phyloP scores from a whole-genome alignment of 108 stramenopile genomes.

The Pseudonitzschia pungens region DNA sequence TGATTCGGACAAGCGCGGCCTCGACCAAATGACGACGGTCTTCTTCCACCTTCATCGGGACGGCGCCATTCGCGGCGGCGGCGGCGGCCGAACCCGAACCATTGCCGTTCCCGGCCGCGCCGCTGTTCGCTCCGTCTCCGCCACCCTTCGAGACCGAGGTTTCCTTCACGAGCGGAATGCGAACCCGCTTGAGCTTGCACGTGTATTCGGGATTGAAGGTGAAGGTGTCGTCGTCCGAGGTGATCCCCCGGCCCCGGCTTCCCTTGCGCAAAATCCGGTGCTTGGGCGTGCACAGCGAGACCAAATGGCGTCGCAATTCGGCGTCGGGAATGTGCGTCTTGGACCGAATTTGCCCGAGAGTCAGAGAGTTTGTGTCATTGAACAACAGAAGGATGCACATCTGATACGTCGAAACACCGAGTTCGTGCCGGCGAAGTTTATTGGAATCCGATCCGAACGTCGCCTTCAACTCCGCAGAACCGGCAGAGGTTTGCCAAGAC shows the following conservation, averaged over 20 bases:
- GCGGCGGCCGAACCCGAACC: constrained; percentile 33
- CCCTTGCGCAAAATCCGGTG: constrained; percentile 90
- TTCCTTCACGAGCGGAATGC: constrained; percentile 92
- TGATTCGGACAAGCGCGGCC: constrained; percentile 95
- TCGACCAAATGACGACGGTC: constrained; percentile 92
- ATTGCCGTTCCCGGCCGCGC: constrained; percentile 20
- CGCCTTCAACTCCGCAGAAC: constrained; percentile 88
- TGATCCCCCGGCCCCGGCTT: constrained; percentile 90
- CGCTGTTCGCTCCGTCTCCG: constrained; percentile 22
- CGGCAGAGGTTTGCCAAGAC: constrained; percentile 93
- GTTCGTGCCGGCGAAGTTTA: constrained; percentile 80
- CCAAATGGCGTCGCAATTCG: constrained; percentile 92
- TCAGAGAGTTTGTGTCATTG: constrained; percentile 80
- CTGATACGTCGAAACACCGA: constrained; percentile 95
- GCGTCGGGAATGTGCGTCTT: constrained; percentile 86
- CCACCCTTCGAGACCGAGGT: constrained; percentile 29
- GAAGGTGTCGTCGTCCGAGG: constrained; percentile 87
- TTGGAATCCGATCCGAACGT: constrained; percentile 64
- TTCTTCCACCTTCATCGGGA: constrained; percentile 84
- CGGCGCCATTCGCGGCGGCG: constrained; percentile 50
- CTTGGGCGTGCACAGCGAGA: constrained; percentile 95
- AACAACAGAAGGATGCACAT: constrained; percentile 98
- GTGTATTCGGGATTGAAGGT: constrained; percentile 89
- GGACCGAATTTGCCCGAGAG: constrained; percentile 78
- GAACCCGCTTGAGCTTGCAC: constrained; percentile 86